phyloP scores from a whole-genome alignment of 1,284 basidiomycete genomes.

The Ceratobasidium sp. region DNA sequence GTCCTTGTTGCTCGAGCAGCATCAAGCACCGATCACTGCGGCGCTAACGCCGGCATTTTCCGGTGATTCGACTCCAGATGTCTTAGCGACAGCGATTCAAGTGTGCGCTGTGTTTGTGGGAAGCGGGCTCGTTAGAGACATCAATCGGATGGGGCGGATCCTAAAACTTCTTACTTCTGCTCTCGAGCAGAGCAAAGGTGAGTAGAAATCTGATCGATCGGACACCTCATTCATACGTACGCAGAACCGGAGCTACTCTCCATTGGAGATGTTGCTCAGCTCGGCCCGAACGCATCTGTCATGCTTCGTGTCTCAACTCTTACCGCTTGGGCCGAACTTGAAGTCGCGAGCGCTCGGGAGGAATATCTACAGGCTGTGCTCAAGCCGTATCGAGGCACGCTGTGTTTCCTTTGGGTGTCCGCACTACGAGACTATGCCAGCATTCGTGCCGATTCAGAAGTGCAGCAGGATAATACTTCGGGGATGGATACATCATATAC shows the following conservation, averaged over 20 bases:
- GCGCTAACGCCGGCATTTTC: conserved; percentile 98
- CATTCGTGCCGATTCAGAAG: conserved; percentile 90
- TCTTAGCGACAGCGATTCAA: conserved; percentile 91
- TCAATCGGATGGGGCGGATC: conserved; percentile 93
- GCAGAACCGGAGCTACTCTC: conserved; percentile 86
- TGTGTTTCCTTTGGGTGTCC: conserved; percentile 91
- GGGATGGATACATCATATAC: conserved; percentile 87
- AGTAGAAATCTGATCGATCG: conserved; percentile 45
- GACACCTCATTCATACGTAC: neutral
- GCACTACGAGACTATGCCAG: conserved; percentile 93
- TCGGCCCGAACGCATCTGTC: conserved; percentile 93
- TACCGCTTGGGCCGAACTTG: conserved; percentile 95
- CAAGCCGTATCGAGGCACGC: conserved; percentile 80
- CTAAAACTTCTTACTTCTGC: conserved; percentile 90
- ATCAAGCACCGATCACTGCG: conserved; percentile 98
- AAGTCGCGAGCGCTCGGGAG: conserved; percentile 83
- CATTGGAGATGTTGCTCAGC: conserved; percentile 88
- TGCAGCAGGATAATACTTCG: conserved; percentile 76
- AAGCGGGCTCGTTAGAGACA: conserved; percentile 94
- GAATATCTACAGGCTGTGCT: conserved; percentile 86
- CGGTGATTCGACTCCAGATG: conserved; percentile 94
- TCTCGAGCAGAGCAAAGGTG: conserved; percentile 91
- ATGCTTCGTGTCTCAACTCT: conserved; percentile 96
- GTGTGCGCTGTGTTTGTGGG: conserved; percentile 97
- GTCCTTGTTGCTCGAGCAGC: conserved; percentile 93